Percentiles rank a stretch among this genome's conserved stretches.
These are phyloP conservation scores for Rhazya stricta DNA, from an alignment of 257 asterid species.

Conservation along the genomic window DNA sequence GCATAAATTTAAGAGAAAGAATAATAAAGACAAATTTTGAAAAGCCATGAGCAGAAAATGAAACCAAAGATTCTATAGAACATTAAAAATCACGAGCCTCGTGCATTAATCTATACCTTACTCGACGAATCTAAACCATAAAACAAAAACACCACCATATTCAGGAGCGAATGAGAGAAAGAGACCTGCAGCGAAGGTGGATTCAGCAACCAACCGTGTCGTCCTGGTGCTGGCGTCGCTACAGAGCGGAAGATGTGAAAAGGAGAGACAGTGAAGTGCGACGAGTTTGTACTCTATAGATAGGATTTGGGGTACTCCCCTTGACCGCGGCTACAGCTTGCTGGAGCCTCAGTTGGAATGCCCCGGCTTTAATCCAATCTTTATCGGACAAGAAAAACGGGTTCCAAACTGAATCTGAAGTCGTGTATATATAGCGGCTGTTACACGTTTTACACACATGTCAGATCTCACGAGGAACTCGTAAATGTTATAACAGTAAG, in stretches of 20 bases:
- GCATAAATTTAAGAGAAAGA: neutral
- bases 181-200: neutral
- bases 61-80: neutral
- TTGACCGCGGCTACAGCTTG: too few relatives aligned
- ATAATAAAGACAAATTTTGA: neutral
- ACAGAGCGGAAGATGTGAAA: neutral
- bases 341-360: too few relatives aligned
- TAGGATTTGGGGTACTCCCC: neutral
- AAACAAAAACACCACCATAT: neutral
- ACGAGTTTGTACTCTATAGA: neutral
- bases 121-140: neutral
- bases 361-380: neutral
- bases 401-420: neutral
- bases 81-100: neutral
- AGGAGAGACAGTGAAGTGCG: neutral
- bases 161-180: neutral
- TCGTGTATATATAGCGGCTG: neutral
- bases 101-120: neutral
- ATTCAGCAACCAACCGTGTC: neutral
- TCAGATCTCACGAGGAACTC: too few relatives aligned
- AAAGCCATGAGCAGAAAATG: neutral
- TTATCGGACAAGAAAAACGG: neutral
- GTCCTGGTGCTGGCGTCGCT: neutral
- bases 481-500: too few relatives aligned
- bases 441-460: too few relatives aligned